phyloP scores from a whole-genome alignment of 495 filamentous ascomycete species.

The Peziza echinospora region DNA sequence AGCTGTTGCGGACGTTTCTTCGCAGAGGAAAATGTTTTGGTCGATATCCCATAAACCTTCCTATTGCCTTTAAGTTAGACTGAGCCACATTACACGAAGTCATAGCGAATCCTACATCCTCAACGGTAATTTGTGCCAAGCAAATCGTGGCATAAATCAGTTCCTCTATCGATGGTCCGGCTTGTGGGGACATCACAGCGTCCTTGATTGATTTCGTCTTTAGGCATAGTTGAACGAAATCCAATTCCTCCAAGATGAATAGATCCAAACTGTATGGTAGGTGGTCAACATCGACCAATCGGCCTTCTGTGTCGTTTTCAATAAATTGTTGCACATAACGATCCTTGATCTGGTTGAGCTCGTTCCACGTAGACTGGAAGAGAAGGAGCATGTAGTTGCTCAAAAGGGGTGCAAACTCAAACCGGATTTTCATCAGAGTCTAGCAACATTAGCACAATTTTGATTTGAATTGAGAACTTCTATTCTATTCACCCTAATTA shows the following conservation, averaged over 20 bases:
- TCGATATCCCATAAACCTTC: conserved; percentile 80
- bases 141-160: conserved; percentile 25
- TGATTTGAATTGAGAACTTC: not conserved
- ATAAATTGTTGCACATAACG: conserved; percentile 67
- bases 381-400: conserved; percentile 53
- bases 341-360: conserved; percentile 46
- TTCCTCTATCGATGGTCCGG: conserved; percentile 14
- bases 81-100: no score
- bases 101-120: conserved; percentile 65
- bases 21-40: conserved; percentile 79
- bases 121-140: conserved; percentile 77
- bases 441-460: conserved; percentile 18
- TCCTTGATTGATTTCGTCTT: conserved; percentile 44
- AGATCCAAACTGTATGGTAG: conserved; percentile 94
- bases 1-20: conserved; percentile 85
- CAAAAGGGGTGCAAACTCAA: conserved; percentile 61
- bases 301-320: conserved; percentile 59
- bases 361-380: conserved; percentile 72
- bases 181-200: conserved; percentile 25
- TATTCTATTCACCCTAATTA: conserved; percentile 40
- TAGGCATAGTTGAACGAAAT: conserved; percentile 73
- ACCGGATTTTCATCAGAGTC: conserved; percentile 75
- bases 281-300: conserved; percentile 72
- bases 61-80: no score
- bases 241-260: conserved; percentile 74